These are phyloP conservation scores for Sherardia arvensis DNA, from an alignment of 257 asterid genomes.

Conservation along the genomic window DNA sequence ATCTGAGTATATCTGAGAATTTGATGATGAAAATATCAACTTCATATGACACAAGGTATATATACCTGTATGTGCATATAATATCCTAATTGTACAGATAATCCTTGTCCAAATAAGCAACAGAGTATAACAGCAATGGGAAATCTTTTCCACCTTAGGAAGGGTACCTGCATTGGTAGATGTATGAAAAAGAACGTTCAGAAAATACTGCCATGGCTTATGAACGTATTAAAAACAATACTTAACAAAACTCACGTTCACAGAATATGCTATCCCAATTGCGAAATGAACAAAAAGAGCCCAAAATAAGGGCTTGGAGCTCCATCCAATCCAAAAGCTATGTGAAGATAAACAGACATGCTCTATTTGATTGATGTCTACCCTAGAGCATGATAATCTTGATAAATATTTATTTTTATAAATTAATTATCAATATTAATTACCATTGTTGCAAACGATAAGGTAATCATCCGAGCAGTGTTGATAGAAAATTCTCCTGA, in stretches of 20 bases:
- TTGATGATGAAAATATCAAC: too few species aligned
- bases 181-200: neutral
- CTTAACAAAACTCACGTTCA: constrained; percentile 41
- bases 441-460: constrained; percentile 68
- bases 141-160: constrained; percentile 92
- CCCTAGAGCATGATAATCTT: too few species aligned
- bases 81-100: constrained; percentile 84
- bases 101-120: constrained; percentile 88
- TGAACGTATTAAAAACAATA: too few species aligned
- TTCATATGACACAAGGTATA: too few species aligned
- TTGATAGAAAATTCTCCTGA: too few species aligned
- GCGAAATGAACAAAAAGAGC: constrained; percentile 58
- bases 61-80: constrained; percentile 93
- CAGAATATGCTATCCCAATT: constrained; percentile 81
- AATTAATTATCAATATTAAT: too few species aligned
- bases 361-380: too few species aligned
- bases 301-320: too few species aligned
- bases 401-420: too few species aligned
- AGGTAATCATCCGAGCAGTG: too few species aligned
- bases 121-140: constrained; percentile 72
- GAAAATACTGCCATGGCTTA: too few species aligned
- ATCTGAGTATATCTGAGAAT: too few species aligned
- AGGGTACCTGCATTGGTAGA: constrained; percentile 49
- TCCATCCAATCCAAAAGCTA: constrained; percentile 80
- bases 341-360: constrained; percentile 13